Base-by-base conservation (phyloP, 139 green algal genomes). In the Chlorella vulgaris region DNA sequence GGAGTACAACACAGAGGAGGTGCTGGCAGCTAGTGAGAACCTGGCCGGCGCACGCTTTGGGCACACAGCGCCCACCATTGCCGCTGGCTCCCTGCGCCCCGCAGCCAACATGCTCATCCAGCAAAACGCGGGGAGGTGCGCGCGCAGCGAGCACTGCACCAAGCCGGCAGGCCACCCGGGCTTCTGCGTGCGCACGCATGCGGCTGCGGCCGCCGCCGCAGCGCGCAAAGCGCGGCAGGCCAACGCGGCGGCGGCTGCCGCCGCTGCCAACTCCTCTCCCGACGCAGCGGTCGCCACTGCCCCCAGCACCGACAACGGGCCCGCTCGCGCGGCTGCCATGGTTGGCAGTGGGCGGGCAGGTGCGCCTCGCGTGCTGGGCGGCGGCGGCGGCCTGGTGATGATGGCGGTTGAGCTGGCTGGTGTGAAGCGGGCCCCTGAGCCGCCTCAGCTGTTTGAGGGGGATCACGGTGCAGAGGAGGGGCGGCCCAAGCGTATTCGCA, bases 101-200 rank as follows among this genome's bases (percentile, higher is more conserved):
- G 81, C 66, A 50, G 78, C 81, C 31, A 83, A 85, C 58, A 80
- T 85, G 36, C 78, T 91, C 22, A 83, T 91, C 24, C 70, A 81
- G 47, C 58, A 82, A 40, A 88, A 87, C 33, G 76, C 76, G n/a
- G 85, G 85, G 47, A 39, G 80, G 39, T 94, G 90, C 80, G 73
- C 80, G 18, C 84, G 90, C 76, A 92, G 83, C 33, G 42, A 82
- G 31, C 87, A 83, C 81, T 94, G 90, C 86, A 89, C 74, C 43
- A 89, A 92, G 61, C 86, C 85, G 21, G 84, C 87, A 0, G 87
- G 87, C 7, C 90, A 91, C 83, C 81, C 86, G 4, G 86, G 86
- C n/a, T 87, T 87, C 74, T 89, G 83, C 42, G 84, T 76, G 78
- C 58, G 83, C 39, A 88, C 83, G n/a, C 58, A 82, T 31, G 78